phyloP scores from a whole-genome alignment of 2,329 filamentous ascomycete genomes.

The Aspergillus fijiensis region DNA sequence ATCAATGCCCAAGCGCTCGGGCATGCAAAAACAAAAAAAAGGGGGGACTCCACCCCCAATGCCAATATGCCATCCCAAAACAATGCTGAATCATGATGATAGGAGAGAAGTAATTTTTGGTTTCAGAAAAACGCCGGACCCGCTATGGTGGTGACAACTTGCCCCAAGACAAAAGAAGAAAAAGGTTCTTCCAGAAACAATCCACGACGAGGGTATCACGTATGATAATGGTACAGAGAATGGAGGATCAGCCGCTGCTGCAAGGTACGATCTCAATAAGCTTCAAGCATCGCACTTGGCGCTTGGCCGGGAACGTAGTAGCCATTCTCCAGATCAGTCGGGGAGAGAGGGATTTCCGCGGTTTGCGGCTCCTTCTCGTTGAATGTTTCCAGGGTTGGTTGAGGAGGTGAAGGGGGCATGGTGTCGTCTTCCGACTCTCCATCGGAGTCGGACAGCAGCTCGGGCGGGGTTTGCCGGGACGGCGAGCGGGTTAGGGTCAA shows the following conservation, averaged over 20 bases:
- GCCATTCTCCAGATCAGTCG: slow-evolving; percentile 47
- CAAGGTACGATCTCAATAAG: slow-evolving; percentile 41
- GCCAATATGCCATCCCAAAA: background rate
- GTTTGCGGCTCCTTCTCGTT: slow-evolving; percentile 55
- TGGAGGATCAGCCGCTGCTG: slow-evolving; percentile 5
- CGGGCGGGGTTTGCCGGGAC: slow-evolving; percentile 67
- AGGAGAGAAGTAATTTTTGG: slow-evolving; percentile 5
- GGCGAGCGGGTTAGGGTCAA: slow-evolving; percentile 68
- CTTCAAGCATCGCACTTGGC: slow-evolving; percentile 49
- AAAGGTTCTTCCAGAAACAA: slow-evolving; percentile 2
- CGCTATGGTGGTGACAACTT: slow-evolving; percentile 11
- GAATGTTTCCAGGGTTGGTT: slow-evolving; percentile 58
- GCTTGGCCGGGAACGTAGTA: slow-evolving; percentile 50
- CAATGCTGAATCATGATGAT: slow-evolving; percentile 6
- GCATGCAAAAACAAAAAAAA: slow-evolving; percentile 9
- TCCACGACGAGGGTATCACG: slow-evolving; percentile 19
- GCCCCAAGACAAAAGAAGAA: slow-evolving; percentile 9
- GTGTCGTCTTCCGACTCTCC: slow-evolving; percentile 67
- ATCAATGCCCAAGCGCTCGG: slow-evolving; percentile 17
- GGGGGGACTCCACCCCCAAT: background rate
- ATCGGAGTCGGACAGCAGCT: slow-evolving; percentile 68
- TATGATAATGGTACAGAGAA: slow-evolving; percentile 12
- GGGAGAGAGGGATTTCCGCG: slow-evolving; percentile 39
- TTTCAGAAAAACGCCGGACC: slow-evolving; percentile 13
- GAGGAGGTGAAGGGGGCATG: slow-evolving; percentile 68